Evolutionary conservation across 2,329 filamentous ascomycete genomes (phyloP), one percentile per base, ranked within the genome.

Genomic region (Colletotrichum falcatum): DNA sequence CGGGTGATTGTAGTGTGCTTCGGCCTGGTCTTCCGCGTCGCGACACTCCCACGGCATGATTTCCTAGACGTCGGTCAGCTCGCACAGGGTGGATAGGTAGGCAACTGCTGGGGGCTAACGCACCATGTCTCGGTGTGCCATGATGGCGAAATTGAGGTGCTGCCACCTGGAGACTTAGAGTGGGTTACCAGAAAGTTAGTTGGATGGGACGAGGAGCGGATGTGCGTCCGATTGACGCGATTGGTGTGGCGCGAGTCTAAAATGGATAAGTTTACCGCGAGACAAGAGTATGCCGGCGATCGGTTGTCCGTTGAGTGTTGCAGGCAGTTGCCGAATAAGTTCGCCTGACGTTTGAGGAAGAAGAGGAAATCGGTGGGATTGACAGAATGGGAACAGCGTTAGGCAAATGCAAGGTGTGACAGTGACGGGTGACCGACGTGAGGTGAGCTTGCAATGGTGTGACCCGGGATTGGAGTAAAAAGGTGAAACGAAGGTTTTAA

Each of bases 1-100:
- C 39, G 85, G 85, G 39, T 83, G 78, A 39, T 86, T 83, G 75
- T 85, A 87, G 58, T 81, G 80, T 44, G 79, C 77, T 76, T 83
- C 83, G 58, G 86, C 84, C 77, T 83, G 81, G 37, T 88, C 85
- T 70, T 85, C 81, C 74, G 83, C 84, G 73, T 88, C 86, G 64
- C 85, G 84, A 66, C 83, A 84, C 74, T 88, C 86, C 83, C 83
- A 85, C 5, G 86, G 83, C 58, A 79, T 81, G 42, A 78, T 73
- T 26, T 76, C 74, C 78, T 82, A 58, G 2, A 30, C 46, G 3
- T n/a, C 11, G 16, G 37, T 73, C 28, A 73, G 66, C 33, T 56
- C 54, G n/a, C 11, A n/a, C 44, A n/a, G 11, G 16, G 20, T 5
- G 4, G n/a, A n/a, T n/a, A n/a, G n/a, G 5, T 11, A 11, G 16